A percentile compares a stretch with the other conserved stretches of the same genome.
Evolutionary conservation across 768 basidiomycete genomes (phyloP).

Genomic region (Asterophora parasitica): DNA sequence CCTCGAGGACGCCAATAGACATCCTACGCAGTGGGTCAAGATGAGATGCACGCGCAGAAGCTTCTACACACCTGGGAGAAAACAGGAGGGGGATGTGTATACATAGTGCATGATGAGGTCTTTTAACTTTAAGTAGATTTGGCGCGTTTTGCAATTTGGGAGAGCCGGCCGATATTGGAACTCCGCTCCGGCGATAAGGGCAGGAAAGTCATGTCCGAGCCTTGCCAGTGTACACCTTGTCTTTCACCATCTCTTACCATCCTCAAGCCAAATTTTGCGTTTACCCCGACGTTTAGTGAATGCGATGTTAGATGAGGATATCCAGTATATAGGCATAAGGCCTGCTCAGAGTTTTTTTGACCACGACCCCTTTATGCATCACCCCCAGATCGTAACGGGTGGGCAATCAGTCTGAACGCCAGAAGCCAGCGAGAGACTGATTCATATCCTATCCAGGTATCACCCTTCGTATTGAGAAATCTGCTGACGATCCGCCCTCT

Average conservation of each 20-base stretch:
- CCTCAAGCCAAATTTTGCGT: conserved; percentile 2
- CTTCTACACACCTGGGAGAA: background rate
- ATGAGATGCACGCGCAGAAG: background rate
- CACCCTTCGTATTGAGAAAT: conserved; percentile 52
- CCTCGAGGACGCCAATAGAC: background rate
- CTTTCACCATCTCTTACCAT: conserved; percentile 12
- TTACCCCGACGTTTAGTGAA: background rate
- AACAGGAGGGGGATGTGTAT: background rate
- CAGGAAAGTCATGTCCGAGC: conserved; percentile 7
- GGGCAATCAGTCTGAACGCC: conserved; percentile 21
- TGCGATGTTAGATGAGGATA: conserved; percentile 50
- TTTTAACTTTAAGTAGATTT: conserved; percentile 3
- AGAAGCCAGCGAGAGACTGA: conserved; percentile 15
- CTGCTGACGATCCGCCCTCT: conserved; percentile 39
- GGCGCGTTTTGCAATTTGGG: background rate
- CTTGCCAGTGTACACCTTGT: conserved; percentile 1
- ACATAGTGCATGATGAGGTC: conserved; percentile 3
- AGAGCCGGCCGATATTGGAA: conserved; percentile 12
- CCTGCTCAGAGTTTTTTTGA: conserved; percentile 21
- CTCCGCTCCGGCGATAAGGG: conserved; percentile 16
- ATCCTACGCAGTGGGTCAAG: background rate
- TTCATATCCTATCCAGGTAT: conserved; percentile 40
- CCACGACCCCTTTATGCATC: conserved; percentile 22
- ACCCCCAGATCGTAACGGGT: conserved; percentile 37
- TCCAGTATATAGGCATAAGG: conserved; percentile 52